Evolutionary conservation across 306 rosid species (phyloP).

Genomic region (Inga leiocalycina): DNA sequence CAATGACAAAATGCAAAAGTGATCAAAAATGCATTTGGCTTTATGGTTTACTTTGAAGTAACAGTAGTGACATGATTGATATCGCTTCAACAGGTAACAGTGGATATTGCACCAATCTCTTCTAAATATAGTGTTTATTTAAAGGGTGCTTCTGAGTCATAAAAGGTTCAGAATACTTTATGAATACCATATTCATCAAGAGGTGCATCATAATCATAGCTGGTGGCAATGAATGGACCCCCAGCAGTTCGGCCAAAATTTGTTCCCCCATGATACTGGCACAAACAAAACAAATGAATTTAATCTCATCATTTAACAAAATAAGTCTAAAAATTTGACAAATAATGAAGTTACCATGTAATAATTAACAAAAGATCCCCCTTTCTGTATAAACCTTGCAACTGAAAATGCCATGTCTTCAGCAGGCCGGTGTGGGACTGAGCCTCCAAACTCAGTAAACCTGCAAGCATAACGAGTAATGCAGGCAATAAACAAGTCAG

Average conservation of each 20-base stretch:
- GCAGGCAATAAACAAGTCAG: conserved; percentile 16
- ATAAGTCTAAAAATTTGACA: conserved; percentile 19
- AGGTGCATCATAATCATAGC: conserved; percentile 98
- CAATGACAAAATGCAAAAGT: not conserved
- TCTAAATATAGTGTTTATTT: not conserved
- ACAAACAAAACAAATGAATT: conserved; percentile 27
- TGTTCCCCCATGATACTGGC: conserved; percentile 96
- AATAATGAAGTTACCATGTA: conserved; percentile 73
- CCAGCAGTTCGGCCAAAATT: conserved; percentile 99
- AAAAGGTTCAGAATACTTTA: not conserved
- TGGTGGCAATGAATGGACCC: conserved; percentile 95
- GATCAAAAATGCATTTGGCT: not conserved
- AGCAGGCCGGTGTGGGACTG: conserved; percentile 92
- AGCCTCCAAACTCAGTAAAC: conserved; percentile 94
- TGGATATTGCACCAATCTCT: conserved; percentile 4
- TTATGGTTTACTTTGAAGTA: not conserved
- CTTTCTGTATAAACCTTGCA: conserved; percentile 93
- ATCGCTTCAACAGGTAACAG: not conserved
- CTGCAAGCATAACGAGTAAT: conserved; percentile 43
- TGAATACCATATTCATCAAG: conserved; percentile 89
- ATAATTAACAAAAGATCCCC: conserved; percentile 88
- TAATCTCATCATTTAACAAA: conserved; percentile 28
- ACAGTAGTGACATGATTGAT: not conserved
- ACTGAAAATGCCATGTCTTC: conserved; percentile 94
- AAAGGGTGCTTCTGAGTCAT: not conserved